Base-by-base conservation (phyloP, 108 stramenopile species). In the Skeletonema grethae region DNA sequence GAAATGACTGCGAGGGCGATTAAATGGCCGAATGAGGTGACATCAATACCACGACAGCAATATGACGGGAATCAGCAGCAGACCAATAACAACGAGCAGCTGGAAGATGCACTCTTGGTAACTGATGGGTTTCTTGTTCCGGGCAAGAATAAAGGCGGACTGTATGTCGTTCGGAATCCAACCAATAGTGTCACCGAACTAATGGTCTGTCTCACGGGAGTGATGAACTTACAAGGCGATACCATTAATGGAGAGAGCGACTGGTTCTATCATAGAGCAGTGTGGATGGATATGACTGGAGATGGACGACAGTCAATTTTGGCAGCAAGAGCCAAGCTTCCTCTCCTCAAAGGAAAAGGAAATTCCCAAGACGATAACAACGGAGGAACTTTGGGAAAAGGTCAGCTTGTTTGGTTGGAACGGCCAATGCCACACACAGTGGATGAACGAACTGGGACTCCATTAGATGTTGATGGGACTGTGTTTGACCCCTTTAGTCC, bases 41-140 rank as follows among this genome's bases (percentile, higher is more conserved):
- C 81, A 34, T 77, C 86, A 24, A 87, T 97, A 20, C 93, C 94
- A 8, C 57, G 30, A 10, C 64, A 70, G 15, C 56, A 73, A n/a
- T 73, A 79, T 8, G 53, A 22, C 36, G 16, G 30, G 7, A 58
- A 34, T 59, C 22, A 30, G 38, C 22, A 30, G 13, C 0, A 28
- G 1, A 43, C n/a, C 7, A 46, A 69, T 57, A 63, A 10, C 25
- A 43, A 32, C 12, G 64, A 77, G 11, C 39, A 60, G 5, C 46
- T 75, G 18, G 82, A 90, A 28, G 92, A 91, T 71, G 95, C 92
- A 0, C 69, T 97, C 15, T 76, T 98, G 36, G 86, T 98, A 1
- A 85, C 91, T 7, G 97, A 98, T 75, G 97, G 97, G 8, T 98
- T 98, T 79, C 73, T 98, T 13, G 90, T 97, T n/a, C 97, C 97